Percentiles rank a stretch among this genome's conserved stretches.
Conservation (phyloP, 345 rosid species). For the Excoecaria cochinchinensis region DNA sequence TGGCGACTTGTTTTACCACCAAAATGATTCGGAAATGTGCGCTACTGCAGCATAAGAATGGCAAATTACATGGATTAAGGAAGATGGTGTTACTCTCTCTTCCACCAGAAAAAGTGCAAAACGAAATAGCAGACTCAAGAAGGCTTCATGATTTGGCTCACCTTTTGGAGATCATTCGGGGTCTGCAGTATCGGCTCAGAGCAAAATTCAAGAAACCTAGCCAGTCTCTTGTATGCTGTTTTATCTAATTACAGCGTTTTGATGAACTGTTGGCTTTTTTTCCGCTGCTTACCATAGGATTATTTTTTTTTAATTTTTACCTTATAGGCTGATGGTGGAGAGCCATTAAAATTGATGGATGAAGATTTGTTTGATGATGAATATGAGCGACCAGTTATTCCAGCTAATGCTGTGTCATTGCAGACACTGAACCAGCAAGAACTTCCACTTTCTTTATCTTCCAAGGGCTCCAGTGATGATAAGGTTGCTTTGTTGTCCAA, state of each 20-base stretch:
- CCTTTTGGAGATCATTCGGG: constrained; percentile 78
- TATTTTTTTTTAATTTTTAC: constrained; percentile 22
- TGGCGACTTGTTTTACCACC: constrained; percentile 77
- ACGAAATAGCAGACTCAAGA: constrained; percentile 42
- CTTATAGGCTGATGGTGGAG: constrained; percentile 54
- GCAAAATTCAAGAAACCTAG: constrained; percentile 67
- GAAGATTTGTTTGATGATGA: constrained; percentile 43
- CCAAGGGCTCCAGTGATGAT: constrained; percentile 28
- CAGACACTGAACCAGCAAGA: constrained; percentile 39
- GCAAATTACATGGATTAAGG: constrained; percentile 38
- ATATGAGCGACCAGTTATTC: constrained; percentile 51
- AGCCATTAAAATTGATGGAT: constrained; percentile 43
- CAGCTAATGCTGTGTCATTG: constrained; percentile 39
- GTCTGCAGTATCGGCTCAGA: constrained; percentile 63
- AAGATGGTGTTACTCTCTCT: constrained; percentile 46
- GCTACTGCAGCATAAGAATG: constrained; percentile 53
- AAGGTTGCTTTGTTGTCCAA: constrained; percentile 58
- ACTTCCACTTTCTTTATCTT: constrained; percentile 29
- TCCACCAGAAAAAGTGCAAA: constrained; percentile 43
- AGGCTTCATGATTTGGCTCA: constrained; percentile 77
- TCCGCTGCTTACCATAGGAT: background rate
- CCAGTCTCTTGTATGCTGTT: constrained; percentile 56
- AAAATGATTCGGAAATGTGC: constrained; percentile 80
- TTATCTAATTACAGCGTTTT: constrained; percentile 5
- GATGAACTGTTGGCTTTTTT: constrained; percentile 18